Conservation (phyloP, 2,329 filamentous ascomycete species). For the Calonectria pteridis region DNA sequence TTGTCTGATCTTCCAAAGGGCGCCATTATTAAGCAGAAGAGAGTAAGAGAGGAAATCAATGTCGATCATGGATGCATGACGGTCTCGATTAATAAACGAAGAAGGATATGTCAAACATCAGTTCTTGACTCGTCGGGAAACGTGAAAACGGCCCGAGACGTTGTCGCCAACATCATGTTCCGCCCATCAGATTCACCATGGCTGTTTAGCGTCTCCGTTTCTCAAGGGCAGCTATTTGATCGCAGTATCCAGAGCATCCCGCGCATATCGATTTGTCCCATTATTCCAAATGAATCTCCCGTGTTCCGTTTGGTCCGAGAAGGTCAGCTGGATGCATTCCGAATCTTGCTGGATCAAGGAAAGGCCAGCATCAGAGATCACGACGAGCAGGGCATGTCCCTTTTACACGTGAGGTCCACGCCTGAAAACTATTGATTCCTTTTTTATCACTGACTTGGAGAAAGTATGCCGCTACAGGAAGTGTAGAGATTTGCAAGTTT, state of each 20-base stretch:
- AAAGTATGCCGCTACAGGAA: constrained; percentile 25
- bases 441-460: neutral
- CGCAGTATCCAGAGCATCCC: constrained; percentile 31
- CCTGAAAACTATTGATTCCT: too few relatives aligned
- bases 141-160: neutral
- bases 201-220: constrained; percentile 24
- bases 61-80: constrained; percentile 15
- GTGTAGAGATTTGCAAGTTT: constrained; percentile 27
- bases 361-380: constrained; percentile 31
- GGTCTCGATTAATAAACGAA: constrained; percentile 25
- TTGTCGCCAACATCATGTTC: constrained; percentile 27
- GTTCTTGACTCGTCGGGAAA: neutral
- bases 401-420: constrained; percentile 22
- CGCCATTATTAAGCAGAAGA: constrained; percentile 29
- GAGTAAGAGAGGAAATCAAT: constrained; percentile 27
- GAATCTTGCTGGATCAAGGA: neutral
- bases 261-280: constrained; percentile 24
- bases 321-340: constrained; percentile 9
- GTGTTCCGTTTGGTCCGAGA: constrained; percentile 22
- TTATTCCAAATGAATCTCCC: constrained; percentile 10
- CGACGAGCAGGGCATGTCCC: constrained; percentile 26
- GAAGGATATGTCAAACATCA: neutral
- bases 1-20: constrained; percentile 1
- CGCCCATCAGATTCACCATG: constrained; percentile 2
- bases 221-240: constrained; percentile 32